A percentile compares a stretch with the other conserved stretches of the same genome.
These are phyloP conservation scores for Penicillium pulvis DNA, from an alignment of 495 filamentous ascomycete genomes.

Conservation along the genomic window DNA sequence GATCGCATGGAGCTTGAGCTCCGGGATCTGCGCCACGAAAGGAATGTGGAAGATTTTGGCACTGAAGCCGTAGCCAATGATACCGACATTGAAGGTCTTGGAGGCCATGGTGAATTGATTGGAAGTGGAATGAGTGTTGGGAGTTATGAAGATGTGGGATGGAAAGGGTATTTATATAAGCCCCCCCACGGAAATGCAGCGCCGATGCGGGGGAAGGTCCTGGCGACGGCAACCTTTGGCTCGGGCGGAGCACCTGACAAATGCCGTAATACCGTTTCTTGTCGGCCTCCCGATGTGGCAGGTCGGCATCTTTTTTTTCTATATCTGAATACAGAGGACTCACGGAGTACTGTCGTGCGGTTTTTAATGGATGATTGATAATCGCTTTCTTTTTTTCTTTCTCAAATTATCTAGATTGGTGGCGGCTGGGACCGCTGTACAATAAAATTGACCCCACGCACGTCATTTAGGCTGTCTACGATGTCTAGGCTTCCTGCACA, in stretches of 20 bases:
- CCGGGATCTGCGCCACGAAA: slow-evolving; percentile 66
- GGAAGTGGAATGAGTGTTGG: neutral
- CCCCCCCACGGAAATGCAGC: slow-evolving; percentile 22
- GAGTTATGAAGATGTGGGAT: neutral
- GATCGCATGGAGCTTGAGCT: slow-evolving; percentile 72
- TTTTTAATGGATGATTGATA: slow-evolving; percentile 1
- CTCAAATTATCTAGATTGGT: neutral
- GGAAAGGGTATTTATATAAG: slow-evolving; percentile 16
- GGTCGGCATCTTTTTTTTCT: neutral
- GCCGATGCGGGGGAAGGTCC: slow-evolving; percentile 42
- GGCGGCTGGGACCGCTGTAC: slow-evolving; percentile 2
- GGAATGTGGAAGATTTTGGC: slow-evolving; percentile 92
- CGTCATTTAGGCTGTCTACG: slow-evolving; percentile 3
- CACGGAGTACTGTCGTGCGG: slow-evolving; percentile 12
- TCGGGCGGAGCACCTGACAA: slow-evolving; percentile 15
- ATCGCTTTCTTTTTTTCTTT: neutral
- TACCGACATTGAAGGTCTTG: slow-evolving; percentile 57
- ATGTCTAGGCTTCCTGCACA: slow-evolving; percentile 31
- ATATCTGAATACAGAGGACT: neutral
- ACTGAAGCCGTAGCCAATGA: slow-evolving; percentile 75
- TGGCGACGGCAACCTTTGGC: slow-evolving; percentile 39
- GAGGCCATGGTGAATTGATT: slow-evolving; percentile 39
- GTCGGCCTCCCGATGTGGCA: slow-evolving; percentile 14
- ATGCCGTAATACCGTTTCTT: slow-evolving; percentile 1
- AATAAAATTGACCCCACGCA: slow-evolving; percentile 1